These are phyloP conservation scores for Aphanoascus verrucosus DNA, from an alignment of 2,329 filamentous ascomycete species.

Conservation along the genomic window DNA sequence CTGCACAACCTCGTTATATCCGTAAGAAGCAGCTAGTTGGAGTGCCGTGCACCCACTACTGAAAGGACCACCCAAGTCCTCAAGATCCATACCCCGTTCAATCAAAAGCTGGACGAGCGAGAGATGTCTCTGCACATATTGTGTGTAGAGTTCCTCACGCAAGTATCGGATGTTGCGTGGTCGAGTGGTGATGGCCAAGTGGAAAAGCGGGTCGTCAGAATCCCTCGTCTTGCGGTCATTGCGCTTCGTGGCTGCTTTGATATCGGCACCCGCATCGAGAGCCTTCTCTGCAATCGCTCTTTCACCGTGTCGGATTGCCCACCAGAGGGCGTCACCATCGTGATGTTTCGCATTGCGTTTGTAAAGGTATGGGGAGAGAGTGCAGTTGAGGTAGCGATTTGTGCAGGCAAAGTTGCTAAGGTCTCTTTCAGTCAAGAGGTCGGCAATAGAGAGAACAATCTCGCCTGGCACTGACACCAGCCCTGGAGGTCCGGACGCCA, in stretches of 20 bases:
- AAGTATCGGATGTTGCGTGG: background rate
- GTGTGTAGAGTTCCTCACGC: background rate
- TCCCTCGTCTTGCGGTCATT: background rate
- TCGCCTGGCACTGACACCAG: conserved; percentile 8
- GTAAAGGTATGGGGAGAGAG: conserved; percentile 5
- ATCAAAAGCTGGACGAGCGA: conserved; percentile 8
- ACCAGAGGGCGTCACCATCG: background rate
- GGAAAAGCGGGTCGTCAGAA: background rate
- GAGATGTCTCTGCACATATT: background rate
- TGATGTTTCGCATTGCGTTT: conserved; percentile 2
- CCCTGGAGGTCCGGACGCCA: background rate
- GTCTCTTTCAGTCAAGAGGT: background rate
- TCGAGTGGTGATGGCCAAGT: background rate
- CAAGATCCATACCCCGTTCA: conserved; percentile 3
- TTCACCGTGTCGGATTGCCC: conserved; percentile 1
- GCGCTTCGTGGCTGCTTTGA: background rate
- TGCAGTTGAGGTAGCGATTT: conserved; percentile 5
- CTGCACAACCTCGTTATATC: background rate
- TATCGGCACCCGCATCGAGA: conserved; percentile 7
- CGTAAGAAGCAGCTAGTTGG: background rate
- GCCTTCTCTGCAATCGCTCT: conserved; percentile 1
- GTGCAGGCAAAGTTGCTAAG: conserved; percentile 5
- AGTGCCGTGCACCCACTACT: background rate
- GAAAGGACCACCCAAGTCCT: background rate
- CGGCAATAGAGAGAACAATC: conserved; percentile 8